Evolutionary conservation across 2,329 filamentous ascomycete genomes (phyloP).

Genomic region (Chaetomiaceae sp.): DNA sequence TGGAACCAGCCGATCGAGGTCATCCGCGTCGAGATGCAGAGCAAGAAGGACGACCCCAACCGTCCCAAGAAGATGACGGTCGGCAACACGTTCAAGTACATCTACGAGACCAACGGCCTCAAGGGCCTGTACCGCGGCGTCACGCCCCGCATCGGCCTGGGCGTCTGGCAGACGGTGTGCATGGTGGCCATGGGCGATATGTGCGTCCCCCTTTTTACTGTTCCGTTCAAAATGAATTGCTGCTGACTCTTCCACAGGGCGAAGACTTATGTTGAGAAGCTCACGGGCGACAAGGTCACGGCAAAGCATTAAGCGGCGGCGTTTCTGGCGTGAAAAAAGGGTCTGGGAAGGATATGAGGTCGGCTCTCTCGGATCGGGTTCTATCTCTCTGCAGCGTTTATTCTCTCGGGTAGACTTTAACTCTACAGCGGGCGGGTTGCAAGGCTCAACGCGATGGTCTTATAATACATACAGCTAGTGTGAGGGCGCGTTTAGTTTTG

Average conservation of each 20-base stretch:
- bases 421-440: not conserved
- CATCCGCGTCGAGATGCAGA: conserved; percentile 99
- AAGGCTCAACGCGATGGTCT: not conserved
- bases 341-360: not conserved
- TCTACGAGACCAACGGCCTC: conserved; percentile 83
- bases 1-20: conserved; percentile 99
- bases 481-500: not conserved
- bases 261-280: conserved; percentile 62
- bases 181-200: conserved; percentile 99
- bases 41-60: conserved; percentile 96
- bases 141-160: conserved; percentile 85
- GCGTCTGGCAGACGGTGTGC: conserved; percentile 99
- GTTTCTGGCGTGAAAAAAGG: not conserved
- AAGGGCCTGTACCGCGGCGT: conserved; percentile 95
- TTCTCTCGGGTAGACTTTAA: not conserved
- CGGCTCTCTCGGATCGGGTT: not conserved
- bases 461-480: conserved; percentile 4
- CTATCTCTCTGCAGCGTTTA: not conserved
- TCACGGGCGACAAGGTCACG: conserved; percentile 60
- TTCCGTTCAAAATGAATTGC: conserved; percentile 6
- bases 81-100: conserved; percentile 78
- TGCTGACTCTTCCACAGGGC: conserved; percentile 43
- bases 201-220: conserved; percentile 52
- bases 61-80: conserved; percentile 99
- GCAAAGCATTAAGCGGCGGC: conserved; percentile 57